Base-by-base conservation (phyloP, 75 land plant genomes). In the Larix kaempferi region DNA sequence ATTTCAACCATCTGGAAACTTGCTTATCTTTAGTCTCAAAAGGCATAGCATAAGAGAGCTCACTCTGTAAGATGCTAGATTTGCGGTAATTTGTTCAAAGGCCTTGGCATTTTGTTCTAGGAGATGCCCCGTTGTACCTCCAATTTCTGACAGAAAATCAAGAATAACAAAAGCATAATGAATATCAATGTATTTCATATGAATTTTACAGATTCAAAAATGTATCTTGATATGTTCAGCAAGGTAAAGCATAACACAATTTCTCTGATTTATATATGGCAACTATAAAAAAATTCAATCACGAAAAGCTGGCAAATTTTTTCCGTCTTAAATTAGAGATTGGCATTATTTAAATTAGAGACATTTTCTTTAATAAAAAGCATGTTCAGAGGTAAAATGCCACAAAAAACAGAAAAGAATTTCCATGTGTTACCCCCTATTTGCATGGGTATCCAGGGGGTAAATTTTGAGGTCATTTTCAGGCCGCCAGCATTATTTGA, bases 51-150 rank as follows among this genome's bases (percentile, higher is more conserved):
- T 21, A 73, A 73, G 58, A 55, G 15, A 52, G 54, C 75, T 73
- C 57, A 73, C 75, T 56, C 75, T 52, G 14, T 73, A 80, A 49
- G 89, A 21, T 6, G 92, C 80, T 73, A 95, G 78, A 83, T 95
- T 95, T 29, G 88, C 80, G 71, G 94, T 82, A 77, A 95, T 93
- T 69, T 95, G 96, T 71, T 74, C 87, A 71, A 91, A 86, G 54
- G 83, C 85, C 62, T 89, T 90, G 14, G 89, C 81, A 82, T 89
- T 95, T 74, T 91, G 89, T 75, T 95, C 96, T 73, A 95, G 87
- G 21, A 95, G 84, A 67, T 91, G 87, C 77, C 98, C 96, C 16
- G 92, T 88, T 37, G 81, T 76, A 26, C 98, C 96, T 60, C 96
- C 98, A 82, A 95, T 93, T 74, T 85, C 98, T 95, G 72, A 33